Evolutionary conservation across 345 rosid genomes (phyloP).

Genomic region (Pseudoturritis turrita): DNA sequence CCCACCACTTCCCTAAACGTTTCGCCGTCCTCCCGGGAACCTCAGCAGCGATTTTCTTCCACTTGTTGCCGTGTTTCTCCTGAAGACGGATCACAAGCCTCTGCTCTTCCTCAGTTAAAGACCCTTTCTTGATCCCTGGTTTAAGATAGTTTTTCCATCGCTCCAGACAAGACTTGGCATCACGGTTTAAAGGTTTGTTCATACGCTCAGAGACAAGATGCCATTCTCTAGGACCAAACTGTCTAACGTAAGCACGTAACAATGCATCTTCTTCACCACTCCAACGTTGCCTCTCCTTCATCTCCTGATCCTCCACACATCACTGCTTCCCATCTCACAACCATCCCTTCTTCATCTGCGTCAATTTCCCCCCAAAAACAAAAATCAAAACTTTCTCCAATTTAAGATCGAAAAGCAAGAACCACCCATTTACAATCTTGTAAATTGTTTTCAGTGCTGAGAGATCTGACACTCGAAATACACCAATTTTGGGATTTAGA

Average conservation of each 20-base stretch:
- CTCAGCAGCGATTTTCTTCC: conserved; percentile 99
- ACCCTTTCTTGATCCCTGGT: conserved; percentile 97
- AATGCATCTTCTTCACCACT: conserved; percentile 95
- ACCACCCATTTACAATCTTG: neutral
- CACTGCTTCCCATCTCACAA: conserved; percentile 63
- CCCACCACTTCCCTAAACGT: conserved; percentile 99
- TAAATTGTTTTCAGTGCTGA: neutral
- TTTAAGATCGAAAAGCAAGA: neutral
- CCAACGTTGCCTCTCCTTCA: conserved; percentile 99
- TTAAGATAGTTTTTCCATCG: conserved; percentile 98
- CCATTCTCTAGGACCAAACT: conserved; percentile 97
- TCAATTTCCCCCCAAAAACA: neutral
- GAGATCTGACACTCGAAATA: neutral
- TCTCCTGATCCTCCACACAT: conserved; percentile 57
- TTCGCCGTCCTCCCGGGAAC: conserved; percentile 95
- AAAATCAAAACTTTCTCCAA: neutral
- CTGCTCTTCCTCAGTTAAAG: conserved; percentile 91
- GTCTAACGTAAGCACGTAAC: conserved; percentile 80
- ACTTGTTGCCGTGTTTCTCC: conserved; percentile 95
- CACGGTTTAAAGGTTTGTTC: conserved; percentile 78
- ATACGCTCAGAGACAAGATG: conserved; percentile 88
- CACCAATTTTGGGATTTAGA: neutral
- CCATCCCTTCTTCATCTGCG: conserved; percentile 40
- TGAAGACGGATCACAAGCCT: conserved; percentile 83
- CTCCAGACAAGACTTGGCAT: conserved; percentile 92